These are phyloP conservation scores for Leccinum rimulosum DNA, from an alignment of 768 basidiomycete species.

Conservation along the genomic window DNA sequence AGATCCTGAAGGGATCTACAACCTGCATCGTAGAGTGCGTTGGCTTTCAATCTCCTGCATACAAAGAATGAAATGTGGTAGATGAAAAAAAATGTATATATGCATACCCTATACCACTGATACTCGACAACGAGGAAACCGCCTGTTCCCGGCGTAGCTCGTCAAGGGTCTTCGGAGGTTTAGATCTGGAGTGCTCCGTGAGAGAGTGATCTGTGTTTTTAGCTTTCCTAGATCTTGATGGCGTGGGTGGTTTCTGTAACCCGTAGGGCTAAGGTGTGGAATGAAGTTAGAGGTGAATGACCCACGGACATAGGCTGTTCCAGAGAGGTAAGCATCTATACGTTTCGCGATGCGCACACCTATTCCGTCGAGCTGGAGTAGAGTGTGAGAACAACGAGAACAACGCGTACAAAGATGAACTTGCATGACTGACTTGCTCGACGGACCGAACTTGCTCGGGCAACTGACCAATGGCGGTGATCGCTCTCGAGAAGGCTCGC, in stretches of 20 bases:
- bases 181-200: conserved; percentile 1
- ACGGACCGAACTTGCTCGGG: conserved; percentile 43
- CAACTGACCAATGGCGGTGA: conserved; percentile 39
- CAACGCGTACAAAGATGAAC: conserved; percentile 2
- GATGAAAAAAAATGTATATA: background rate
- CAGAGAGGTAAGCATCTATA: conserved; percentile 41
- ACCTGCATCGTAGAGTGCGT: conserved; percentile 49
- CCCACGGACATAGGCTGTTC: conserved; percentile 36
- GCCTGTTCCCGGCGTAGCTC: conserved; percentile 30
- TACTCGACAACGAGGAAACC: conserved; percentile 32
- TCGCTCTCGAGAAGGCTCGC: conserved; percentile 48
- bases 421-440: conserved; percentile 36
- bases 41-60: conserved; percentile 32
- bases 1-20: conserved; percentile 45
- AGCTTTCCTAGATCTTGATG: conserved; percentile 4
- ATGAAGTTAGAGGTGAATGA: conserved; percentile 8
- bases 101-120: conserved; percentile 51
- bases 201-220: conserved; percentile 3
- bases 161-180: conserved; percentile 20
- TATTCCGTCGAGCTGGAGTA: conserved; percentile 31
- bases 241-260: conserved; percentile 17
- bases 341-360: conserved; percentile 43
- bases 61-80: background rate
- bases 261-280: background rate
- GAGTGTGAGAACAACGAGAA: conserved; percentile 8